Percentiles rank a stretch among this genome's conserved stretches.
Evolutionary conservation across 768 basidiomycete species (phyloP).

Genomic region (Rhizopogon vinicolor): DNA sequence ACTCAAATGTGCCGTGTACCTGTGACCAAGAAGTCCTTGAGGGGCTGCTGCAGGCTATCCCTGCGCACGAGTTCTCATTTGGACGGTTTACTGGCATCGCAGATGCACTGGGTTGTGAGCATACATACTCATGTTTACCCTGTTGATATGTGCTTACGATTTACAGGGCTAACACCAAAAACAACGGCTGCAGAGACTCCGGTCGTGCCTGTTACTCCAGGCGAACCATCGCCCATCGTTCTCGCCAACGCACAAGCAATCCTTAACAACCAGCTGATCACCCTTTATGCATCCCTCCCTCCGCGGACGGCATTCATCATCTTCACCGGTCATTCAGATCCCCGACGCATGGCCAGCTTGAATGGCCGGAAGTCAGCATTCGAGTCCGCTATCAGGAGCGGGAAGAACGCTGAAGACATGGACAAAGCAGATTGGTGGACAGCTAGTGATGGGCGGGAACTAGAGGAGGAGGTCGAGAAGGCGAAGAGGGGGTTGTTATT

Average conservation of each 20-base stretch:
- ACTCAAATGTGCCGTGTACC: conserved; percentile 67
- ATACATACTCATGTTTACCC: background rate
- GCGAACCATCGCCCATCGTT: conserved; percentile 30
- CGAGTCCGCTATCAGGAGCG: conserved; percentile 56
- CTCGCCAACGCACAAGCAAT: conserved; percentile 35
- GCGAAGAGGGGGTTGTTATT: conserved; percentile 84
- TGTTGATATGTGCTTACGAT: background rate
- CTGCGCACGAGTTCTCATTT: conserved; percentile 77
- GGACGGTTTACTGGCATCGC: conserved; percentile 80
- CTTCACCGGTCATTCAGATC: conserved; percentile 88
- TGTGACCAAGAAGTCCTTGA: conserved; percentile 76
- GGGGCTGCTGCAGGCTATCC: conserved; percentile 54
- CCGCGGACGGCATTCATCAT: conserved; percentile 78
- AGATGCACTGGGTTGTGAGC: conserved; percentile 78
- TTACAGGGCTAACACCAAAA: conserved; percentile 61
- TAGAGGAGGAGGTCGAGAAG: conserved; percentile 77
- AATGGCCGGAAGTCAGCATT: conserved; percentile 68
- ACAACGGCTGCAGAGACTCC: conserved; percentile 31
- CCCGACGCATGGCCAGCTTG: conserved; percentile 71
- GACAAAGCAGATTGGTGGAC: conserved; percentile 66
- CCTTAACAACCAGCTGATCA: conserved; percentile 58
- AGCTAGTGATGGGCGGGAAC: conserved; percentile 63
- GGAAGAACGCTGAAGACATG: conserved; percentile 54
- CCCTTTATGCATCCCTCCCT: conserved; percentile 67
- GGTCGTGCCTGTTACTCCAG: conserved; percentile 13